A percentile compares a stretch with the other conserved stretches of the same genome.
Evolutionary conservation across 2,329 filamentous ascomycete genomes (phyloP).

Genomic region (Phialophora expanda): DNA sequence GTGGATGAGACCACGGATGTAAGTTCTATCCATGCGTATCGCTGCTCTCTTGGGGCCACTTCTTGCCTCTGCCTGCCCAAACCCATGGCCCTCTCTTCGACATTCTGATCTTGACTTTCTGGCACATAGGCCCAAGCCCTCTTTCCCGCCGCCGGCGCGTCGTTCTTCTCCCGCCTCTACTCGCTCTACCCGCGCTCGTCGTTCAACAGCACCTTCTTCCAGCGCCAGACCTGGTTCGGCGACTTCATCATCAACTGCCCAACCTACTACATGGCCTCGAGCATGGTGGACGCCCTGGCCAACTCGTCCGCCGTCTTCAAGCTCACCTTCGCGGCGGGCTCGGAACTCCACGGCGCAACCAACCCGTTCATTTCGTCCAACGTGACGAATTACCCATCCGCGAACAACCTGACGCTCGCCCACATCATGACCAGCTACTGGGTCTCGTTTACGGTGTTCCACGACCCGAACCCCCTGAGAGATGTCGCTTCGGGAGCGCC

Average conservation of each 20-base stretch:
- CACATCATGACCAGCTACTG: conserved; percentile 45
- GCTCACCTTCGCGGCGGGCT: conserved; percentile 46
- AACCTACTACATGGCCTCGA: conserved; percentile 27
- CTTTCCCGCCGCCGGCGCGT: conserved; percentile 45
- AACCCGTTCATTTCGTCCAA: conserved; percentile 39
- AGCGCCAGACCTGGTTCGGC: conserved; percentile 48
- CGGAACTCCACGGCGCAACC: conserved; percentile 43
- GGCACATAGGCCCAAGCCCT: conserved; percentile 36
- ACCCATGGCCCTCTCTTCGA: neutral
- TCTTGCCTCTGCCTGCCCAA: neutral
- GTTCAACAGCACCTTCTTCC: conserved; percentile 42
- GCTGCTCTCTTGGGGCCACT: neutral
- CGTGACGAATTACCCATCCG: conserved; percentile 26
- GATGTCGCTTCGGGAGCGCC: conserved; percentile 15
- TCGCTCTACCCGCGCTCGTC: conserved; percentile 47
- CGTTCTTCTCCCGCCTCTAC: conserved; percentile 49
- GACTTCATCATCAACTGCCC: conserved; percentile 52
- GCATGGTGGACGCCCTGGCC: conserved; percentile 20
- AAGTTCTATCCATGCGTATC: neutral
- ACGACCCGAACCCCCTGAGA: conserved; percentile 44
- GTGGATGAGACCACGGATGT: conserved; percentile 42
- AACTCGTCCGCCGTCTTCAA: conserved; percentile 41
- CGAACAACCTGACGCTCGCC: conserved; percentile 44
- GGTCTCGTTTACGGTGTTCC: conserved; percentile 44
- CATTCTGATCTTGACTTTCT: neutral